Conservation (phyloP, 768 basidiomycete genomes). For the Kwoniella dendrophila region DNA sequence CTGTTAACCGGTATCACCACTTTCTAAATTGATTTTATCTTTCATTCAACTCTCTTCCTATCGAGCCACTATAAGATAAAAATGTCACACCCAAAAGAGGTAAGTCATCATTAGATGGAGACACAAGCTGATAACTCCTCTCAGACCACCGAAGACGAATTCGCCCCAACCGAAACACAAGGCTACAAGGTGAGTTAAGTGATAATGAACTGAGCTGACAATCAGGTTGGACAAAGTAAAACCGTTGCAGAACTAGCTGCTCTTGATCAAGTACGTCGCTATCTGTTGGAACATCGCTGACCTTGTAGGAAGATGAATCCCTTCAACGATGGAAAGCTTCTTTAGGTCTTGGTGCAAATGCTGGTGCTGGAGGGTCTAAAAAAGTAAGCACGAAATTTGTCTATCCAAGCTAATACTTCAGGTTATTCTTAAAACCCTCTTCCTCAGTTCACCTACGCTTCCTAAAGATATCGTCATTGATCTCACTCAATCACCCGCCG, state of each 20-base stretch:
- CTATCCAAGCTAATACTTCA: slow-evolving; percentile 12
- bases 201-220: slow-evolving; percentile 2
- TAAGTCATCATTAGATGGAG: neutral
- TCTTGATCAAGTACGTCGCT: slow-evolving; percentile 66
- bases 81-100: slow-evolving; percentile 21
- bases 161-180: slow-evolving; percentile 53
- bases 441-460: slow-evolving; percentile 75
- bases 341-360: slow-evolving; percentile 71
- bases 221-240: slow-evolving; percentile 58
- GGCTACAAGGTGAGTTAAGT: slow-evolving; percentile 52
- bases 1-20: slow-evolving; percentile 14
- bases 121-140: neutral
- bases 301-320: slow-evolving; percentile 71
- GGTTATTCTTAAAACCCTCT: slow-evolving; percentile 61
- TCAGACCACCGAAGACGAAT: slow-evolving; percentile 51
- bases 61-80: too few species aligned
- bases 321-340: slow-evolving; percentile 94
- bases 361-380: slow-evolving; percentile 60
- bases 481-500: slow-evolving; percentile 61
- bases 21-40: neutral
- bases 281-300: neutral
- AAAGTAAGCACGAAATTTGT: slow-evolving; percentile 61
- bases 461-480: slow-evolving; percentile 67
- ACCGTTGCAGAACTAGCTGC: slow-evolving; percentile 77
- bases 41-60: neutral